phyloP scores from a whole-genome alignment of 345 rosid genomes.

The Brassica juncea region DNA sequence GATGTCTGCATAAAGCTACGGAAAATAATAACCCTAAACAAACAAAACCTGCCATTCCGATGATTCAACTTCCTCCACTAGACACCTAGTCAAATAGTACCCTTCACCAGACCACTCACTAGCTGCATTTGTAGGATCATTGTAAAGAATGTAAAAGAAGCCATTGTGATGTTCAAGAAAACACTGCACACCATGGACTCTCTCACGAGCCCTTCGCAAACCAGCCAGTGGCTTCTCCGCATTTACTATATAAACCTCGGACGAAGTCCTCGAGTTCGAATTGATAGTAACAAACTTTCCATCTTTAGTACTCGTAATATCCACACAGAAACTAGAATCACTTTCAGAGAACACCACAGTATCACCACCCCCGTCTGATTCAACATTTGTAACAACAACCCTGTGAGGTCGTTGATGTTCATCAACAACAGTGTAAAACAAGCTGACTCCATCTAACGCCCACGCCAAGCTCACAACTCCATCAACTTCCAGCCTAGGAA shows the following conservation, averaged over 20 bases:
- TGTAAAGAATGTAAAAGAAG: constrained; percentile 70
- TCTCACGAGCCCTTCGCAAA: constrained; percentile 56
- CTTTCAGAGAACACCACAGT: constrained; percentile 52
- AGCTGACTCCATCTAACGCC: constrained; percentile 70
- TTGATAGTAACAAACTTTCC: constrained; percentile 93
- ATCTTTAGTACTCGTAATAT: constrained; percentile 88
- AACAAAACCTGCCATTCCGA: constrained; percentile 63
- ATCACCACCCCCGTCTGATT: constrained; percentile 48
- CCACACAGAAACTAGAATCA: constrained; percentile 79
- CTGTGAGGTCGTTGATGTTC: constrained; percentile 79
- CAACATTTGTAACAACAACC: constrained; percentile 64
- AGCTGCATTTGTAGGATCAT: constrained; percentile 55
- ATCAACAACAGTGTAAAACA: constrained; percentile 71
- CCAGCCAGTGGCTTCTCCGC: constrained; percentile 54
- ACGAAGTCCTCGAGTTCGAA: constrained; percentile 93
- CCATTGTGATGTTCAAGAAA: constrained; percentile 84
- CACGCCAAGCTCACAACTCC: constrained; percentile 90
- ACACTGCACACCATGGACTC: constrained; percentile 65
- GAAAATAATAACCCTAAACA: neutral
- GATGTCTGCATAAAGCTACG: neutral
- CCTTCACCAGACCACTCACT: constrained; percentile 47
- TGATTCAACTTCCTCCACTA: constrained; percentile 48
- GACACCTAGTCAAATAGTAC: constrained; percentile 63
- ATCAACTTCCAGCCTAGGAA: constrained; percentile 53
- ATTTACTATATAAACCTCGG: constrained; percentile 81